Evolutionary conservation across 2,329 filamentous ascomycete species (phyloP).

Genomic region (Xylariaceae sp.): DNA sequence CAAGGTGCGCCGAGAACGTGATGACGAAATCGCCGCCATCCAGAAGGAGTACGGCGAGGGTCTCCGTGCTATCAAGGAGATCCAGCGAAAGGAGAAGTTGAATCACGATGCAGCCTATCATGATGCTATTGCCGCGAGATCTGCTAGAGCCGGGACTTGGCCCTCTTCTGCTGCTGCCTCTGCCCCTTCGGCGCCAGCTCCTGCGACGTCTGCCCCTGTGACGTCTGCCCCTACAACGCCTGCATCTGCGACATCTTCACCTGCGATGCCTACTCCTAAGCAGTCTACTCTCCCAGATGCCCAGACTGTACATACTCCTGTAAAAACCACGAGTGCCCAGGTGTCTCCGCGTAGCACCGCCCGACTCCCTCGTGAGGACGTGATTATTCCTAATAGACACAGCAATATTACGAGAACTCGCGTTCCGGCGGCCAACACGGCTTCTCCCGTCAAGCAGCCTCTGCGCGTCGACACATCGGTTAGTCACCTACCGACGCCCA

Average conservation of each 20-base stretch:
- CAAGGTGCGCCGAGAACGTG: slow-evolving; percentile 3
- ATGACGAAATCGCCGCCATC: slow-evolving; percentile 5
- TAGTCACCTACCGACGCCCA: slow-evolving; percentile 12
- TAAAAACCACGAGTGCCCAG: background rate
- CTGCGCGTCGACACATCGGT: slow-evolving; percentile 11
- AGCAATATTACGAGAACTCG: slow-evolving; percentile 15
- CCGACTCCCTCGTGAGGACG: background rate
- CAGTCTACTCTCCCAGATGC: no score
- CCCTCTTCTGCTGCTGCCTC: background rate
- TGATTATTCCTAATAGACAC: background rate
- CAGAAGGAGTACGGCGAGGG: background rate
- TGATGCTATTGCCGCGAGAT: slow-evolving; percentile 9
- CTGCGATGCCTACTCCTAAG: no score
- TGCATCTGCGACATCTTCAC: no score
- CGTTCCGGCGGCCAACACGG: slow-evolving; percentile 7
- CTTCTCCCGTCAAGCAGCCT: slow-evolving; percentile 9
- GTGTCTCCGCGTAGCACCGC: background rate
- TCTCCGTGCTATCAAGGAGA: slow-evolving; percentile 4
- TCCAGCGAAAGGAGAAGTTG: slow-evolving; percentile 11
- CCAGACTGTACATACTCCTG: background rate
- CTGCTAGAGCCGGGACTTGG: background rate
- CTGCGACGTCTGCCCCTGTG: no score
- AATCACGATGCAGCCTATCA: slow-evolving; percentile 5
- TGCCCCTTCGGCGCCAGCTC: background rate
- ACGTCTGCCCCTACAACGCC: no score